Conservation (phyloP, 208 protist species). For the Leishmania tarentolae region DNA sequence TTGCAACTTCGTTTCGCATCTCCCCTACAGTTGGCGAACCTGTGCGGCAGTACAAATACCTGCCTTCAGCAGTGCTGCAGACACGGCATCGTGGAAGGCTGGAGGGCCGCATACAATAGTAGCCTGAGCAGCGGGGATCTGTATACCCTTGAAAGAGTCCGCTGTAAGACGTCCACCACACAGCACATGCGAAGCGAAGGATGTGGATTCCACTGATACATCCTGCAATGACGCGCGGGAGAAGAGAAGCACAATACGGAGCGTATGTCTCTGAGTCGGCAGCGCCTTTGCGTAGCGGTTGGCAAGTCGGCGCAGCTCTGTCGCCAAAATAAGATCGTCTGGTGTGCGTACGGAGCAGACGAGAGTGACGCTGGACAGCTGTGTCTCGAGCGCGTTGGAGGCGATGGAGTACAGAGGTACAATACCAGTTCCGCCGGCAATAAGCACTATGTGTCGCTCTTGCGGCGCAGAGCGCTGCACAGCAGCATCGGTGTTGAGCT, state of each 20-base stretch:
- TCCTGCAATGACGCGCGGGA: slow-evolving; percentile 8
- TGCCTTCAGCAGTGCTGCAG: slow-evolving; percentile 29
- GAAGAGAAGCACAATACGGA: slow-evolving; percentile 18
- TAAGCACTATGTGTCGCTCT: slow-evolving; percentile 52
- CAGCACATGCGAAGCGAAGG: slow-evolving; percentile 8
- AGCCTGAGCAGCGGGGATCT: slow-evolving; percentile 24
- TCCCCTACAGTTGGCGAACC: slow-evolving; percentile 29
- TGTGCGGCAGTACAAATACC: slow-evolving; percentile 37
- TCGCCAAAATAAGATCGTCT: slow-evolving; percentile 41
- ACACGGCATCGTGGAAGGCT: slow-evolving; percentile 40
- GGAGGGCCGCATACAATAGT: slow-evolving; percentile 66
- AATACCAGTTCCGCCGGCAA: slow-evolving; percentile 70
- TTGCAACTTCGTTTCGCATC: not conserved
- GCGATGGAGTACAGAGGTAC: slow-evolving; percentile 68
- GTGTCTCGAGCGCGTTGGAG: slow-evolving; percentile 36
- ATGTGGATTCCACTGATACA: not conserved
- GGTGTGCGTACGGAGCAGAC: slow-evolving; percentile 45
- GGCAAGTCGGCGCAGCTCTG: slow-evolving; percentile 45
- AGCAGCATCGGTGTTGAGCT: slow-evolving; percentile 36
- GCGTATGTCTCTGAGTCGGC: slow-evolving; percentile 14
- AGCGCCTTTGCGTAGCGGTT: slow-evolving; percentile 12
- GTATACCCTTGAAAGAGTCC: slow-evolving; percentile 1
- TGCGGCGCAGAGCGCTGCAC: slow-evolving; percentile 25
- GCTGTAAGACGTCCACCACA: slow-evolving; percentile 16
- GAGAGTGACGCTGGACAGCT: slow-evolving; percentile 54